Percentiles rank a stretch among this genome's conserved stretches.
Conservation (phyloP, 2,329 filamentous ascomycete species). For the Xylaria sp. region DNA sequence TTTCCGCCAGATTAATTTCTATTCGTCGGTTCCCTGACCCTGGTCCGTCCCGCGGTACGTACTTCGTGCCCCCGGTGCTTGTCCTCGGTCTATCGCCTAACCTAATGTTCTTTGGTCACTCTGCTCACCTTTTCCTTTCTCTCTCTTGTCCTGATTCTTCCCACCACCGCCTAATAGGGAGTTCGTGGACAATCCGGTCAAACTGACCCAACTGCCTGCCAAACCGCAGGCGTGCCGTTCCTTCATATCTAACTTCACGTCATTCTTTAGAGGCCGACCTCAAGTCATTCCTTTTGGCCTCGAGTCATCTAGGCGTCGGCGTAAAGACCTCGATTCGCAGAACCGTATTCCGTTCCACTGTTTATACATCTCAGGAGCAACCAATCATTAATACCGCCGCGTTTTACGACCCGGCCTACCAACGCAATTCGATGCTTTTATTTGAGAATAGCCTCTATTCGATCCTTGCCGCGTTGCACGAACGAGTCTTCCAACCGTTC, state of each 20-base stretch:
- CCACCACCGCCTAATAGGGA: conserved; percentile 34
- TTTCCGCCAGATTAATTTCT: conserved; percentile 38
- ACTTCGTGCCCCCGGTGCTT: conserved; percentile 12
- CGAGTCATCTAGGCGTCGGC: conserved; percentile 22
- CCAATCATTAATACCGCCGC: not conserved
- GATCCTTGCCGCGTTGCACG: not conserved
- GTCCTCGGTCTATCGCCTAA: conserved; percentile 29
- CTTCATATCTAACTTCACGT: conserved; percentile 47
- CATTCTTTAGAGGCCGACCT: conserved; percentile 43
- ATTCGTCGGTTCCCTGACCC: conserved; percentile 36
- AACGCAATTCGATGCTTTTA: not conserved
- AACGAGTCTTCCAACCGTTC: not conserved
- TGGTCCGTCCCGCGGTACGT: conserved; percentile 17
- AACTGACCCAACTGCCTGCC: conserved; percentile 49
- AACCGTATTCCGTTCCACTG: conserved; percentile 16
- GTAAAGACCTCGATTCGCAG: conserved; percentile 22
- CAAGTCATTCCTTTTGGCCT: conserved; percentile 33
- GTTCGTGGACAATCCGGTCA: conserved; percentile 42
- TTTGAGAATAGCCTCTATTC: not conserved
- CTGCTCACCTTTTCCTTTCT: conserved; percentile 32
- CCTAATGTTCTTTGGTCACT: conserved; percentile 27
- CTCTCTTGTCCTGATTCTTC: conserved; percentile 34
- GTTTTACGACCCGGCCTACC: conserved; percentile 6
- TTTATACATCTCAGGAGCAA: conserved; percentile 16
- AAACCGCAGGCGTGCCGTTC: conserved; percentile 63